Percentiles rank a stretch among this genome's conserved stretches.
Evolutionary conservation across 1,284 basidiomycete genomes (phyloP).

Genomic region (Xerocomus amazonicus): DNA sequence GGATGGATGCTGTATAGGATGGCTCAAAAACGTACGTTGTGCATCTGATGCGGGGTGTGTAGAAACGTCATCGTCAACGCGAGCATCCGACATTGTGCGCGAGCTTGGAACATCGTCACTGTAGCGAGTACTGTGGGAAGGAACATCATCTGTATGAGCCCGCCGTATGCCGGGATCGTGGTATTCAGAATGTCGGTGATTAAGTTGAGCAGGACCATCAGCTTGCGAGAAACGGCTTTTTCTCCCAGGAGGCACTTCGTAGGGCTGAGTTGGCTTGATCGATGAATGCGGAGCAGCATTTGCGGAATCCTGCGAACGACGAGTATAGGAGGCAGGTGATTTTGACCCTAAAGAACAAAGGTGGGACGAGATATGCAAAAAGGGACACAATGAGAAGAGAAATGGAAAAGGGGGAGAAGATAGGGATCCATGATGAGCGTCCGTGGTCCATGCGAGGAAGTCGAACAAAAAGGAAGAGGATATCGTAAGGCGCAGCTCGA

Average conservation of each 20-base stretch:
- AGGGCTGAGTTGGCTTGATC: conserved; percentile 21
- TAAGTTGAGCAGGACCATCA: conserved; percentile 10
- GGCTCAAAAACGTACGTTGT: conserved; percentile 44
- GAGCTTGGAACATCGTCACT: conserved; percentile 21
- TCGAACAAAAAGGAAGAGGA: conserved; percentile 41
- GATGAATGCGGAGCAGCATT: conserved; percentile 5
- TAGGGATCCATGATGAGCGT: conserved; percentile 52
- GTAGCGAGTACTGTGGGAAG: conserved; percentile 11
- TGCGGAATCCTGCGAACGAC: conserved; percentile 25
- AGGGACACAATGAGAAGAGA: conserved; percentile 33
- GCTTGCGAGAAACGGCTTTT: conserved; percentile 28
- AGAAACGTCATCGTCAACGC: conserved; percentile 15
- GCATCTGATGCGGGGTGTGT: conserved; percentile 23
- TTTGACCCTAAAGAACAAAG: conserved; percentile 54
- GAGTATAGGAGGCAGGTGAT: conserved; percentile 37
- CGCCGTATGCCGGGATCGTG: conserved; percentile 16
- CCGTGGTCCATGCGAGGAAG: conserved; percentile 49
- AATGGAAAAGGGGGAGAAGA: conserved; percentile 30
- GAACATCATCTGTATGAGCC: conserved; percentile 19
- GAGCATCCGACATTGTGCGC: conserved; percentile 16
- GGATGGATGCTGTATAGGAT: conserved; percentile 28
- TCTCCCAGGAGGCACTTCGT: conserved; percentile 13
- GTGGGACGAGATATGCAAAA: conserved; percentile 36
- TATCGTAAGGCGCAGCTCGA: conserved; percentile 41
- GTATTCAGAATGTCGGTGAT: conserved; percentile 11